These are phyloP conservation scores for Phyllosticta ampelicida DNA, from an alignment of 2,329 filamentous ascomycete genomes.

Conservation along the genomic window DNA sequence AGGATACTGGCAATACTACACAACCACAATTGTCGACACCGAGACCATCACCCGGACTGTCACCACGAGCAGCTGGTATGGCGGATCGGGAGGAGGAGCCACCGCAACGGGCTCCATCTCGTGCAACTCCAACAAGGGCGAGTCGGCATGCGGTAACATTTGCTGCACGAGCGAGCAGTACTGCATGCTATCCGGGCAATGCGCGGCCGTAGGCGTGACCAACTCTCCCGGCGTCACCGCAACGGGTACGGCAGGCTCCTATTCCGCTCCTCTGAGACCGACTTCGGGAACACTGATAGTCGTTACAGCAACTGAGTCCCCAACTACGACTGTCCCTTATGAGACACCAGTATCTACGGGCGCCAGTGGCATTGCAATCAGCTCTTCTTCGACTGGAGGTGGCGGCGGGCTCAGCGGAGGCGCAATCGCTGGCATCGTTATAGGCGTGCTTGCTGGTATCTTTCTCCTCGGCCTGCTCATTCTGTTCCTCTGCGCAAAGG, in stretches of 20 bases:
- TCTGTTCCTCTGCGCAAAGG: constrained; percentile 54
- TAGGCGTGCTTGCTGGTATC: constrained; percentile 59
- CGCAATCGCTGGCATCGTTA: constrained; percentile 72
- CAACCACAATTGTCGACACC: constrained; percentile 47
- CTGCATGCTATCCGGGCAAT: constrained; percentile 49
- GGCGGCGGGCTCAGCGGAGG: constrained; percentile 49
- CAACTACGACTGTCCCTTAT: constrained; percentile 40
- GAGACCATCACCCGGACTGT: constrained; percentile 44
- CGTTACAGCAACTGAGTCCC: constrained; percentile 33
- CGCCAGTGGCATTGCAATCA: constrained; percentile 30
- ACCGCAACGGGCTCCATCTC: constrained; percentile 13
- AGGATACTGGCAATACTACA: constrained; percentile 48
- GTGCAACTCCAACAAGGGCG: constrained; percentile 36
- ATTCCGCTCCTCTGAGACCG: constrained; percentile 33
- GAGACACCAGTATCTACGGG: constrained; percentile 44
- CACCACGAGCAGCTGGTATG: constrained; percentile 40
- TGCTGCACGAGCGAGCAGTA: constrained; percentile 63
- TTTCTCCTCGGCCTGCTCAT: constrained; percentile 58
- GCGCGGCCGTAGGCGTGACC: constrained; percentile 43
- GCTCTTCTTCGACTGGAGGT: constrained; percentile 16
- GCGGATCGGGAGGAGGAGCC: constrained; percentile 7
- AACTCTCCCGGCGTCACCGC: constrained; percentile 31
- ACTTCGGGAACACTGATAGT: constrained; percentile 46
- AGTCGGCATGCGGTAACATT: constrained; percentile 54
- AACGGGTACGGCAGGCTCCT: constrained; percentile 30